Evolutionary conservation across 208 protist species (phyloP).

Genomic region (Trichomonas gallinae): DNA sequence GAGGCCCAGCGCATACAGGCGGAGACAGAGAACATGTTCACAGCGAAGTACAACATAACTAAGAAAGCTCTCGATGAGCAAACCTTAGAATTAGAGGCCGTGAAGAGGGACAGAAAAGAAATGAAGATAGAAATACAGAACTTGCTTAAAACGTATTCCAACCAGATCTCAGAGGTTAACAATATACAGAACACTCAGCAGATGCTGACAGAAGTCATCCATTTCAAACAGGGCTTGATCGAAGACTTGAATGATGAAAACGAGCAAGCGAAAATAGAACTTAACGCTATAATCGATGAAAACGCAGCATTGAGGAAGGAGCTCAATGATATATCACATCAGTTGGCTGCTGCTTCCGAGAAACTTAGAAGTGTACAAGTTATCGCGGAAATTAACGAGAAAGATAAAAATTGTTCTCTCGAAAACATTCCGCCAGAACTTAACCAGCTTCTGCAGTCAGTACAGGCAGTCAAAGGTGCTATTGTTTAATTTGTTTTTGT

Average conservation of each 20-base stretch:
- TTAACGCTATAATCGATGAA: neutral
- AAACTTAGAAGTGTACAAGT: neutral
- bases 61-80: neutral
- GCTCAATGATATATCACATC: neutral
- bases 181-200: neutral
- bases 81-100: neutral
- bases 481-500: neutral
- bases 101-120: conserved; percentile 2
- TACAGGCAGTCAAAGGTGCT: neutral
- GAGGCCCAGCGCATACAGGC: neutral
- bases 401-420: neutral
- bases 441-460: neutral
- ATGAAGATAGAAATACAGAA: neutral
- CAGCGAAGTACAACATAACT: neutral
- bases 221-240: neutral
- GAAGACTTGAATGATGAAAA: neutral
- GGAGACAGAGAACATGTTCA: neutral
- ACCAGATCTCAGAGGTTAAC: neutral
- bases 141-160: neutral
- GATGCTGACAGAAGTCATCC: neutral
- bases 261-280: neutral
- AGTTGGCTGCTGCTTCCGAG: neutral
- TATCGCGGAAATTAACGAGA: neutral
- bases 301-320: neutral
- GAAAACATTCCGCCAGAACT: neutral